Conservation (phyloP, 2,329 filamentous ascomycete species). For the Nothomitra cinnamomea region DNA sequence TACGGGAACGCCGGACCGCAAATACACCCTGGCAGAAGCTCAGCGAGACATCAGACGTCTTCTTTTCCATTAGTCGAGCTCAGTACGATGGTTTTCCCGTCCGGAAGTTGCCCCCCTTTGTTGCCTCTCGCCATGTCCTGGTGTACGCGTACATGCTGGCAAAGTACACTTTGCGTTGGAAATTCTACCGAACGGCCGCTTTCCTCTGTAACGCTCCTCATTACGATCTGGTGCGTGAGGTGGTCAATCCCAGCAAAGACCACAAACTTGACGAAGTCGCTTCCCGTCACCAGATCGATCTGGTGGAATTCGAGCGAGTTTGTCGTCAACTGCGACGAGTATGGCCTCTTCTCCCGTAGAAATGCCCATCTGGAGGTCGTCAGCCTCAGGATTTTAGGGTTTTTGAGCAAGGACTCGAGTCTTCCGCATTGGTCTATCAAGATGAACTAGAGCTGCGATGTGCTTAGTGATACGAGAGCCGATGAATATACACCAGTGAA, state of each 20-base stretch:
- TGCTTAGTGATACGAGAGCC: neutral
- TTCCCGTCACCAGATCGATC: slow-evolving; percentile 22
- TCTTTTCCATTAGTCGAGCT: slow-evolving; percentile 26
- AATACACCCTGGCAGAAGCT: slow-evolving; percentile 17
- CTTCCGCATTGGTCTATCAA: neutral
- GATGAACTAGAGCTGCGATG: neutral
- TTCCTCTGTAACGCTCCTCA: slow-evolving; percentile 16
- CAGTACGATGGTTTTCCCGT: slow-evolving; percentile 22
- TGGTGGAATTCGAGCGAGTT: slow-evolving; percentile 17
- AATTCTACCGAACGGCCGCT: slow-evolving; percentile 24
- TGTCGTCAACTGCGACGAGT: slow-evolving; percentile 16
- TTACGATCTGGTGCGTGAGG: slow-evolving; percentile 21
- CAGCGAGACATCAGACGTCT: slow-evolving; percentile 29
- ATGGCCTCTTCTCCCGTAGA: slow-evolving; percentile 23
- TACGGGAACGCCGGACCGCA: slow-evolving; percentile 21
- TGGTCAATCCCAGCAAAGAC: slow-evolving; percentile 26
- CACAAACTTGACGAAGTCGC: slow-evolving; percentile 21
- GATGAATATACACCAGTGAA: neutral
- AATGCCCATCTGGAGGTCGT: neutral
- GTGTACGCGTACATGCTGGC: slow-evolving; percentile 26
- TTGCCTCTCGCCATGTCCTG: slow-evolving; percentile 10
- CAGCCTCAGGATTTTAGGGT: neutral
- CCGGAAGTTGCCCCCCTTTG: slow-evolving; percentile 15
- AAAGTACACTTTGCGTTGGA: slow-evolving; percentile 28
- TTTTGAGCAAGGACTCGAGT: neutral